Evolutionary conservation across 2,329 filamentous ascomycete species (phyloP), one percentile per base, ranked within the genome.

Genomic region (Cladophialophora bantiana): DNA sequence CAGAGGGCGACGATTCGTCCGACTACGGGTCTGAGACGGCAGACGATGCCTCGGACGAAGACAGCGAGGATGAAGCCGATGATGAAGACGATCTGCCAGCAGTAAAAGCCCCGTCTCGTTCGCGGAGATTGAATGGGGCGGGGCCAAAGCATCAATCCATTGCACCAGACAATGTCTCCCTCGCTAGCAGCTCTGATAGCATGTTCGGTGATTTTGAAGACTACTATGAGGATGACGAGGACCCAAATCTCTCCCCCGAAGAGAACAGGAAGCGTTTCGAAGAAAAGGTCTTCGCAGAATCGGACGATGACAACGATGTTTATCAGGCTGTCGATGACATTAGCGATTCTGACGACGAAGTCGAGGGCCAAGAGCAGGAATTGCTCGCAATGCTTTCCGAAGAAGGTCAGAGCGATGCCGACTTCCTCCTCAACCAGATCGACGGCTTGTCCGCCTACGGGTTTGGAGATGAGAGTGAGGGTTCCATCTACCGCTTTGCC

Each of bases 261-360:
- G 67, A 71, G 53, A 69, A 71, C 18, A 65, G 67, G 38, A 70
- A 67, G 59, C 65, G 67, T 10, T 71, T 71, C 53, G 71, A 71
- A 52, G 58, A 59, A 20, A 60, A 68, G 65, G 57, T 72, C 68
- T 69, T 74, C 69, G 60, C 59, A 66, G 38, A 70, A 68, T 42
- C 77, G 73, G 66, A 76, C 74, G 64, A 79, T 75, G 71, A 76
- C 75, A 72, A 77, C 73, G 73, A 73, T 66, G 56, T 72, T 75
- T 93, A 93, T 77, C 90, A 88, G 1, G 90, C 84, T 42, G 89
- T 96, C 67, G 91, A 94, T 75, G 87, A 93, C 59, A 90, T 96
- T 68, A 91, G 87, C 72, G 91, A 94, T 69, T 89, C 92, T 70
- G 91, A 94, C 77, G 90, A 94, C 77, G 87, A 91, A 71, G 87